phyloP scores from a whole-genome alignment of 1,284 basidiomycete species.

The Apiotrichum mycotoxinovorans region DNA sequence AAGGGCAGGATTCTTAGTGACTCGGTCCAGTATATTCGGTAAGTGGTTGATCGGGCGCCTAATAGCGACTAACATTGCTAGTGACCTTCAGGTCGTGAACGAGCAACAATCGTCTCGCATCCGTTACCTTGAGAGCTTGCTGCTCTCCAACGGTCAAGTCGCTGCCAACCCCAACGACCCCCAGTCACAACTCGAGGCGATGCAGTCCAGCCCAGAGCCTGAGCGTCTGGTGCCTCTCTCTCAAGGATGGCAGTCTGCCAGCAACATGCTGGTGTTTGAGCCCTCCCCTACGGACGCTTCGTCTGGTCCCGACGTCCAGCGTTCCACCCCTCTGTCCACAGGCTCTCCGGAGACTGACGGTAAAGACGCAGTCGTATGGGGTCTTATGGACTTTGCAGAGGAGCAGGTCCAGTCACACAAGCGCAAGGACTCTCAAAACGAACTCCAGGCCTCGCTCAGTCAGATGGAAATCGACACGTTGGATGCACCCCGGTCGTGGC shows the following conservation, averaged over 20 bases:
- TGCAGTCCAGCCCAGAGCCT: constrained; percentile 37
- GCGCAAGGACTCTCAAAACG: constrained; percentile 30
- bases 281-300: constrained; percentile 34
- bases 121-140: constrained; percentile 34
- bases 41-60: constrained; percentile 1
- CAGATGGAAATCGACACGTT: constrained; percentile 27
- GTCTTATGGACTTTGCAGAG: constrained; percentile 17
- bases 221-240: constrained; percentile 28
- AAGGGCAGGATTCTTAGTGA: constrained; percentile 42
- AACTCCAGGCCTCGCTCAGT: constrained; percentile 31
- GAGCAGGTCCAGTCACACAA: neutral
- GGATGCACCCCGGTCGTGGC: constrained; percentile 12
- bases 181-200: constrained; percentile 27
- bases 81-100: constrained; percentile 34
- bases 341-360: constrained; percentile 25
- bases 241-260: constrained; percentile 15
- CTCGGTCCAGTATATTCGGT: constrained; percentile 44
- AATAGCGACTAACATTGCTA: constrained; percentile 3
- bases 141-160: constrained; percentile 18
- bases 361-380: constrained; percentile 21
- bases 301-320: constrained; percentile 23
- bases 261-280: constrained; percentile 31
- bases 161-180: constrained; percentile 1
- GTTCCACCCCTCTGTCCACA: constrained; percentile 22
- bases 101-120: constrained; percentile 36